phyloP scores from a whole-genome alignment of 495 filamentous ascomycete genomes.

The Saxophila tyrrhenica region DNA sequence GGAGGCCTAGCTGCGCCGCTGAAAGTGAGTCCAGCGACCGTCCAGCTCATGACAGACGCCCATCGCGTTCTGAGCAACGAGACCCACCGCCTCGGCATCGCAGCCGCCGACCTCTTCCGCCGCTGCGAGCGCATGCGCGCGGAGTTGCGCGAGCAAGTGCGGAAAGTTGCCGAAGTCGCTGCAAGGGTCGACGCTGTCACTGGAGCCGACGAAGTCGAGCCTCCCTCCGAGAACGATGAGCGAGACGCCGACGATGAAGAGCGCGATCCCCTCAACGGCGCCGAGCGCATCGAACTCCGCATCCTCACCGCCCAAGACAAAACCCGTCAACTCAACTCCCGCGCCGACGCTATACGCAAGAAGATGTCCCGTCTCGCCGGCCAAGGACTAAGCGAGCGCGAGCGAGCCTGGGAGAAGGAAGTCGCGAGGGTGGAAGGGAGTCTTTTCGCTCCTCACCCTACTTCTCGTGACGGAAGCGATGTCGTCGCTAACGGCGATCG shows the following conservation, averaged over 20 bases:
- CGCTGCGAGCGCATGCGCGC: constrained; percentile 59
- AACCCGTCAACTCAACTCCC: constrained; percentile 46
- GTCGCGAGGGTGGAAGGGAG: constrained; percentile 36
- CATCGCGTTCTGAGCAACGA: constrained; percentile 65
- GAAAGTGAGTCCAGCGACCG: constrained; percentile 59
- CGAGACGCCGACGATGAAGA: constrained; percentile 15
- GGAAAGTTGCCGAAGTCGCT: constrained; percentile 33
- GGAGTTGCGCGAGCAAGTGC: constrained; percentile 61
- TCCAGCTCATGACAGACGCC: constrained; percentile 63
- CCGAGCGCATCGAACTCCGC: constrained; percentile 46
- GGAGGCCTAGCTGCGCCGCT: constrained; percentile 56
- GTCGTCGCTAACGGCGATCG: constrained; percentile 7
- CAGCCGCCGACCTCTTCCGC: constrained; percentile 72
- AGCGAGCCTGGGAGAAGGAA: constrained; percentile 25
- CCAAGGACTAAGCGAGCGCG: constrained; percentile 48
- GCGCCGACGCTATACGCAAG: constrained; percentile 54
- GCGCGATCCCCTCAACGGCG: constrained; percentile 29
- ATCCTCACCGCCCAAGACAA: constrained; percentile 46
- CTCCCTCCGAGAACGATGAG: constrained; percentile 37
- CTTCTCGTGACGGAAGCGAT: too few species aligned
- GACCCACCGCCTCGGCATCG: constrained; percentile 57
- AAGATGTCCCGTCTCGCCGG: constrained; percentile 48
- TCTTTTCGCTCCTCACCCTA: constrained; percentile 4
- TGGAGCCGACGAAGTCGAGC: constrained; percentile 2
- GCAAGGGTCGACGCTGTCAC: constrained; percentile 46